Base-by-base conservation (phyloP, 1,139 yeast genomes). In the Meyerozyma guilliermondii region DNA sequence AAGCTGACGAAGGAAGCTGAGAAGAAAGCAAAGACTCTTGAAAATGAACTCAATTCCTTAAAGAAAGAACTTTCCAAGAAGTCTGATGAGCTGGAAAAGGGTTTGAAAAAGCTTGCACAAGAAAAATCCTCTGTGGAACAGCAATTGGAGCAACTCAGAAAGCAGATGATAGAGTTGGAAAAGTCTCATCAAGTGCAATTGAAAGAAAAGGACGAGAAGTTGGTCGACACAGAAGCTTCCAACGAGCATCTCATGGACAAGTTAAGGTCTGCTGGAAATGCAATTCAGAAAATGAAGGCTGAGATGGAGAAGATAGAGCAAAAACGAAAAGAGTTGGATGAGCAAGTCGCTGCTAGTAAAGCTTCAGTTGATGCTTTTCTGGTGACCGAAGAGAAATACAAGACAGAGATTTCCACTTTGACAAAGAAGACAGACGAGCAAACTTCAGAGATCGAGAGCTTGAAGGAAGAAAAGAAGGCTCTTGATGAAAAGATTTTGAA, bases 1-100 rank as follows among this genome's bases (percentile, higher is more conserved):
- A 79, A 79, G 45, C 81, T 80, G 29, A 82, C 82, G 46, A 78
- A 74, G 2, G 76, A 75, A 0, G 53, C 74, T 1, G 84, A 80
- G 40, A 68, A 68, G 37, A 65, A 65, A 11, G 59, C 76, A 18
- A 50, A 71, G 60, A 47, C 57, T 45, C 44, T 58, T 58, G 59
- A 77, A 64, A 77, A 71, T 39, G 78, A 76, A 11, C 48, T 66
- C 2, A 60, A 22, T 8, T 36, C 36, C 4, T 22, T 43, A 3
- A 41, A 44, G 27, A 31, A 40, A 4, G 35, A 30, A 14, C 23
- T 33, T 22, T 26, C n/a, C 8, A 17, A 22, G 9, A 16, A 33
- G n/a, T 11, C 23, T 7, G 16, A 66, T 57, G 34, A 33, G 58
- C 67, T 34, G 46, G 55, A 6, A 50, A 52, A 20, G 28, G 54